These are phyloP conservation scores for Cylindrotheca closterium DNA, from an alignment of 108 stramenopile species.

Conservation along the genomic window DNA sequence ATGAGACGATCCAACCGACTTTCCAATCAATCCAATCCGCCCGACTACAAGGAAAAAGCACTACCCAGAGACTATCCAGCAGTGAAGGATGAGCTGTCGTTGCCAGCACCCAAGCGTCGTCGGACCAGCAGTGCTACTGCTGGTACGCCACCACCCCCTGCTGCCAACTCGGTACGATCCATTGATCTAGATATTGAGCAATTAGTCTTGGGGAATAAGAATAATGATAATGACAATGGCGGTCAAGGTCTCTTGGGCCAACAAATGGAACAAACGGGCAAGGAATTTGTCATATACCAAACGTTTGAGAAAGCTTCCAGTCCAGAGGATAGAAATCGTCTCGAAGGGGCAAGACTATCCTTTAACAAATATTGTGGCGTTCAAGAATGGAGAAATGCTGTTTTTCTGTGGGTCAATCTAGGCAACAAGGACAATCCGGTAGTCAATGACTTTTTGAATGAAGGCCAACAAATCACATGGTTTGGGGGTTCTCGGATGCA, in stretches of 20 bases:
- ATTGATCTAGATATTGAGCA: slow-evolving; percentile 36
- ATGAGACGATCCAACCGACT: neutral
- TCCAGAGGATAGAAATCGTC: slow-evolving; percentile 29
- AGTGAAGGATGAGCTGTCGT: too few species aligned
- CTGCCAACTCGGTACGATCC: slow-evolving; percentile 55
- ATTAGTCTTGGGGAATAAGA: slow-evolving; percentile 21
- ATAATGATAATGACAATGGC: neutral
- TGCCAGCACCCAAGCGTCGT: neutral
- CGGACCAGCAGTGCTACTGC: neutral
- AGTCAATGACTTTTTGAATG: slow-evolving; percentile 60
- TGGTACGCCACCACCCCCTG: neutral
- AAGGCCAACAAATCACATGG: slow-evolving; percentile 60
- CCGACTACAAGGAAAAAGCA: too few species aligned
- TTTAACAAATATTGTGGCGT: slow-evolving; percentile 88
- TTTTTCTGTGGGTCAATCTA: slow-evolving; percentile 78
- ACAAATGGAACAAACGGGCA: slow-evolving; percentile 51
- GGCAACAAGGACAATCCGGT: slow-evolving; percentile 26
- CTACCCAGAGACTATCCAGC: too few species aligned
- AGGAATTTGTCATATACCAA: slow-evolving; percentile 62
- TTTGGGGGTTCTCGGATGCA: slow-evolving; percentile 76
- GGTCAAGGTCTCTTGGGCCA: slow-evolving; percentile 39
- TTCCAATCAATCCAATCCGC: neutral
- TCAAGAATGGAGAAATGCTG: slow-evolving; percentile 66
- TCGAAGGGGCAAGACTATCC: slow-evolving; percentile 42
- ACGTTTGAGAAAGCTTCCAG: slow-evolving; percentile 13